Conservation (phyloP, 768 basidiomycete genomes). For the Suillus subluteus region DNA sequence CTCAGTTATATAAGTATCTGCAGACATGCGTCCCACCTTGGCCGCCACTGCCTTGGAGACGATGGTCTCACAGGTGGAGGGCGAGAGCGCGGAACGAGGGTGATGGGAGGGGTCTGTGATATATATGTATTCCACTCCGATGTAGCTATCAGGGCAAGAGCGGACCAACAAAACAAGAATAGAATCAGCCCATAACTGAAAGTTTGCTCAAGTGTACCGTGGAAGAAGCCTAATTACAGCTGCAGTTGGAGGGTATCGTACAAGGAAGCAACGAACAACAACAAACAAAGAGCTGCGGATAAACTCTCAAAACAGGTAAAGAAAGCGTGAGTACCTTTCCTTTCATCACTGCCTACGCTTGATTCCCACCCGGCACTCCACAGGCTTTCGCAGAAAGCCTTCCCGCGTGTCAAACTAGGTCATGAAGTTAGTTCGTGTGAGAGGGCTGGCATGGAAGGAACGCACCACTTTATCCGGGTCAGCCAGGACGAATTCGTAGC, state of each 20-base stretch:
- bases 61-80: conserved; percentile 14
- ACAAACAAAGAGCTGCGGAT: not conserved
- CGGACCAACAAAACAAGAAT: conserved; percentile 18
- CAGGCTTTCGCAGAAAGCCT: conserved; percentile 87
- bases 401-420: conserved; percentile 72
- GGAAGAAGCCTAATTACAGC: not conserved
- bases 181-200: conserved; percentile 11
- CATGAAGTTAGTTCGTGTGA: conserved; percentile 15
- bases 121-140: not conserved
- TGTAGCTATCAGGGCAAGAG: not conserved
- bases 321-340: not conserved
- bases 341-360: conserved; percentile 53
- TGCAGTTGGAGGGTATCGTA: not conserved
- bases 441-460: conserved; percentile 17
- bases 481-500: conserved; percentile 75
- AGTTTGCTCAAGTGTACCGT: not conserved
- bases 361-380: conserved; percentile 73
- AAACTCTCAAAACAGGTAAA: not conserved
- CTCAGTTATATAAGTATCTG: conserved; percentile 19
- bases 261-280: not conserved
- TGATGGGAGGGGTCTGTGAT: not conserved
- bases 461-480: conserved; percentile 58
- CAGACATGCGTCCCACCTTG: not conserved
- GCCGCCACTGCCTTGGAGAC: not conserved
- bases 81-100: not conserved